Evolutionary conservation across 2,329 filamentous ascomycete genomes (phyloP), one percentile per base, ranked within the genome.

Genomic region (Arthrobotrys pseudoclavata): DNA sequence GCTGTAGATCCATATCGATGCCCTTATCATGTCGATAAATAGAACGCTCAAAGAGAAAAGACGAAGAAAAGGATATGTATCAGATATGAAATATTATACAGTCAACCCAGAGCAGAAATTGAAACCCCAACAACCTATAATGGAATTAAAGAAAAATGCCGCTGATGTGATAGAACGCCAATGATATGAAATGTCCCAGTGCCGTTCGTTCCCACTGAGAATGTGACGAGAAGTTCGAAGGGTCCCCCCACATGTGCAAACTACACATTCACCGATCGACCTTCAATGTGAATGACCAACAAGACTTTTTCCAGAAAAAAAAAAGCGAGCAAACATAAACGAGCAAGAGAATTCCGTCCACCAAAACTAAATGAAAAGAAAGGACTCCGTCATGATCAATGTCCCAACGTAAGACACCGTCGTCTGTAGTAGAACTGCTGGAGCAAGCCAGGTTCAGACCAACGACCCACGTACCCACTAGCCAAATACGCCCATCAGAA

Each of bases 31-130:
- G 61, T 37, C 29, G 45, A 66, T 24, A 48, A 52, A 24, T 22
- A 22, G 24, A 64, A 48, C 12, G 7, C 15, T 34, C 26, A 13
- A 37, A 12, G 15, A n/a, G 26, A 29, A 60, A 18, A 22, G 26
- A 15, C 7, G 53, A 40, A 69, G 24, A n/a, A 40, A 48, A 50
- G 37, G 20, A 60, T 69, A 45, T 45, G 18, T 45, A 45, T 45
- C 42, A 45, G 42, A 18, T 69, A 61, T 24, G 53, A 40, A 45
- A 61, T 71, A 64, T 63, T 42, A 34, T 71, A 71, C 68, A 71
- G 45, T 34, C 40, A 69, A 53, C 20, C 24, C 67, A 62, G 62
- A 22, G 20, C 53, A 37, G 52, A 61, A 52, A 37, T 22, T n/a
- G 50, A 69, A 45, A 48, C 42, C 52, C 48, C 26, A 69, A 48